Base-by-base conservation (phyloP, 177 flowering plant species). In the Vitis hybrid region DNA sequence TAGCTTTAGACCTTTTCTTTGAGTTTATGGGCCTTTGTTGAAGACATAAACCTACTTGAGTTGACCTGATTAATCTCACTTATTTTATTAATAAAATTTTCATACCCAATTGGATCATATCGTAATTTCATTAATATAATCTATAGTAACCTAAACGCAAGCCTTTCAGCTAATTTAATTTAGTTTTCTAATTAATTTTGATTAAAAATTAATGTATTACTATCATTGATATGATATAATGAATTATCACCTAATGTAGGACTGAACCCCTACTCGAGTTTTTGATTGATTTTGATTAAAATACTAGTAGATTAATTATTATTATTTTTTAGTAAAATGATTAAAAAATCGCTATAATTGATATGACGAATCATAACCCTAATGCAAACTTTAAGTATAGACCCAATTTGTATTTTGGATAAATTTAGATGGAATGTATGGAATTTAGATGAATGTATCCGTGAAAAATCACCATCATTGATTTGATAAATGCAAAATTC, bases 1-100 rank as follows among this genome's bases (percentile, higher is more conserved):
- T 38, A 38, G 0, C 47, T 38, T 38, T 38, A 38, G 7, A 38
- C 9, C 47, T 38, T 38, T 38, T 38, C 2, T 8, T 38, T 38
- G 28, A 38, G 47, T 38, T 73, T 76, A 58, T 77, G 33, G 52
- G 67, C 64, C 47, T 59, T 13, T 70, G 59, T 59, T 59, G 69
- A 54, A 17, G 67, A 76, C 79, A 72, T 19, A 31, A 67, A 57
- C 71, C 62, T 59, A 24, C 1, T 50, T 49, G 10, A 72, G 59
- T 58, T 66, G 18, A 66, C 70, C 50, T 50, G 2, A 62, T 64
- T 49, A 57, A 24, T 28, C 24, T 19, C 24, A 38, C 7, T 38
- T 38, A 0, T 38, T 38, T 38, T 38, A 38, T 38, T 38, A 38
- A 38, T 8, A 7, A 38, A 31, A 8, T 33, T 38, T 14, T 14